Conservation (phyloP, 1,139 yeast species). For the Zygoascus sp. region DNA sequence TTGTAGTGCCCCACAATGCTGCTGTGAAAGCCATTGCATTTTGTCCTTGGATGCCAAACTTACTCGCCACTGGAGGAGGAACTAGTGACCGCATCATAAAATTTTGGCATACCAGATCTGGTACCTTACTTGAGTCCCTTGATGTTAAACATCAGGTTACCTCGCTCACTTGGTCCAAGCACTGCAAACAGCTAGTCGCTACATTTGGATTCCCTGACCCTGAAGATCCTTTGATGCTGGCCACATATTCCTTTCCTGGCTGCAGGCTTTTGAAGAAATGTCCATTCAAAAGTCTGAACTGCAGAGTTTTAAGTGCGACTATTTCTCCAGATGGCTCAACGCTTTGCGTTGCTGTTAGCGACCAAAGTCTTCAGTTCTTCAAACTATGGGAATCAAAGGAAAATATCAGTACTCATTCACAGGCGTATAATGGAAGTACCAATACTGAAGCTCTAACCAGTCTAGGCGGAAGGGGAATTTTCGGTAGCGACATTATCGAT, state of each 20-base stretch:
- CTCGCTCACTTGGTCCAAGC: conserved; percentile 68
- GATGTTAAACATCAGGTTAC: conserved; percentile 73
- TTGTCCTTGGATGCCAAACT: conserved; percentile 61
- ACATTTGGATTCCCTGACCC: conserved; percentile 74
- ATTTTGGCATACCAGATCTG: conserved; percentile 81
- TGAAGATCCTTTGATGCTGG: conserved; percentile 44
- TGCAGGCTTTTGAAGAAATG: conserved; percentile 50
- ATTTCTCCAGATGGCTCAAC: conserved; percentile 57
- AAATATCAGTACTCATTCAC: conserved; percentile 3
- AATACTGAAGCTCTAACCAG: not conserved
- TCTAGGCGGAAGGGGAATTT: conserved; percentile 33
- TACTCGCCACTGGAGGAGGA: conserved; percentile 84
- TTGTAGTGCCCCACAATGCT: conserved; percentile 32
- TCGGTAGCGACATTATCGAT: conserved; percentile 54
- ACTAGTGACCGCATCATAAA: conserved; percentile 77
- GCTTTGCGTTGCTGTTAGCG: conserved; percentile 71
- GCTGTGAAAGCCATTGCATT: conserved; percentile 62
- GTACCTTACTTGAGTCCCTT: conserved; percentile 55
- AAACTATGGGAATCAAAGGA: conserved; percentile 49
- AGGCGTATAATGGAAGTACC: not conserved
- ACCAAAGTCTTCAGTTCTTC: conserved; percentile 70
- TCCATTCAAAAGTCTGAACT: conserved; percentile 44
- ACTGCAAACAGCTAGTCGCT: conserved; percentile 59
- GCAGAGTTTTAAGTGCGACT: conserved; percentile 62
- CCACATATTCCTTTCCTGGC: conserved; percentile 63